Percentiles rank a stretch among this genome's conserved stretches.
Conservation (phyloP, 495 filamentous ascomycete genomes). For the Penicillium coffeae region DNA sequence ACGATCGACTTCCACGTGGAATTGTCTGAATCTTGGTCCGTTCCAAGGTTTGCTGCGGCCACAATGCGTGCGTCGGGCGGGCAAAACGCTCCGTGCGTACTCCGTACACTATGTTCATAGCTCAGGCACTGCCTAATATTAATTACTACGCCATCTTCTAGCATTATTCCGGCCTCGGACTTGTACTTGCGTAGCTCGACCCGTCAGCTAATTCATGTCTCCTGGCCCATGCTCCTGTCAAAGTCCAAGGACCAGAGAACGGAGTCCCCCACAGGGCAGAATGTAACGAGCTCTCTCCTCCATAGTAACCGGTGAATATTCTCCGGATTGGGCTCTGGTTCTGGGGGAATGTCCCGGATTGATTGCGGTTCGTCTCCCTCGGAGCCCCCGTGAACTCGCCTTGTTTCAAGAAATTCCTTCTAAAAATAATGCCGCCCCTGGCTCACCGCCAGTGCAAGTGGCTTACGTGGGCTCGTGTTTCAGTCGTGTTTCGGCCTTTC, state of each 20-base stretch:
- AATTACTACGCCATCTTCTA: too few species aligned
- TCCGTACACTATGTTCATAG: too few species aligned
- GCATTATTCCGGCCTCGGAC: too few species aligned
- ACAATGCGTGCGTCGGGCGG: background rate
- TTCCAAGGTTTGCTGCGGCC: constrained; percentile 1
- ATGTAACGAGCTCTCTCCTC: background rate
- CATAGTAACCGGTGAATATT: background rate
- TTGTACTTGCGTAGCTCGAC: background rate
- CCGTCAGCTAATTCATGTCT: background rate
- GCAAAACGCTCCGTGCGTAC: too few species aligned
- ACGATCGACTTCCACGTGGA: constrained; percentile 1
- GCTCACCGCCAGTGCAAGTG: background rate
- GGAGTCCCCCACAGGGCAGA: too few species aligned
- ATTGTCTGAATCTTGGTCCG: background rate
- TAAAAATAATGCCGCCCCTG: constrained; percentile 3
- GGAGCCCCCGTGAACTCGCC: background rate
- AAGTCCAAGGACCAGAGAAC: background rate
- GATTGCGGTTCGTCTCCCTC: background rate
- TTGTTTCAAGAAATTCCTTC: background rate
- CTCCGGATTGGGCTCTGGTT: background rate
- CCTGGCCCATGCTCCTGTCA: background rate
- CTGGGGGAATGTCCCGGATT: background rate
- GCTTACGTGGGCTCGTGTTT: constrained; percentile 5
- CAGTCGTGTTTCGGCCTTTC: background rate
- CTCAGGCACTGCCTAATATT: too few species aligned